These are phyloP conservation scores for Trametes elegans DNA, from an alignment of 768 basidiomycete genomes.

Conservation along the genomic window DNA sequence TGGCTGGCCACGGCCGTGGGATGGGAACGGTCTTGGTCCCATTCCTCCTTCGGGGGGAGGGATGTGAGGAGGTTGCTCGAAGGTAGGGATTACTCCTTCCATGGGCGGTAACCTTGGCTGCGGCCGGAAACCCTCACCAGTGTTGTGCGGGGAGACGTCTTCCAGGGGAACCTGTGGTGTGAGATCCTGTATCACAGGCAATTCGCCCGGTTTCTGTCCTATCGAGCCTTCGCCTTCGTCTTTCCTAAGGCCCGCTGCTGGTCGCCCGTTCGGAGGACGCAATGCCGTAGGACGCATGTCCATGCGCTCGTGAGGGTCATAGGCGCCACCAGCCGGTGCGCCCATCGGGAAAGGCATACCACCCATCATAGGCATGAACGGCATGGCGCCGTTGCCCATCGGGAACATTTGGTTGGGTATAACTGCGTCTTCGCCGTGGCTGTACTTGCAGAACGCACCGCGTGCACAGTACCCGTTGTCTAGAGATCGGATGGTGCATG, in stretches of 20 bases:
- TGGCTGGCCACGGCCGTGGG: constrained; percentile 35
- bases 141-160: constrained; percentile 27
- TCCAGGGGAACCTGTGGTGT: constrained; percentile 53
- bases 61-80: constrained; percentile 7
- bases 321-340: constrained; percentile 39
- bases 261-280: constrained; percentile 43
- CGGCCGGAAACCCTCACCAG: constrained; percentile 2
- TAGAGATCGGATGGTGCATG: constrained; percentile 30
- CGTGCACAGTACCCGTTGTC: constrained; percentile 91
- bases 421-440: constrained; percentile 88
- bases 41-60: constrained; percentile 32
- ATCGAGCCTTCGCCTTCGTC: constrained; percentile 43
- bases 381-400: constrained; percentile 50
- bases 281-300: constrained; percentile 60
- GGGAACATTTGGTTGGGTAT: constrained; percentile 69
- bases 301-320: constrained; percentile 82
- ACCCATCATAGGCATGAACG: constrained; percentile 72
- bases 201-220: constrained; percentile 57
- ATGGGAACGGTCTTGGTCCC: constrained; percentile 29
- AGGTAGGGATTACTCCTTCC: not conserved
- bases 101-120: constrained; percentile 1
- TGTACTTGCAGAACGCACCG: constrained; percentile 87
- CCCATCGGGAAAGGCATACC: constrained; percentile 53
- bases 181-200: constrained; percentile 81
- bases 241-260: constrained; percentile 57